A percentile compares a stretch with the other conserved stretches of the same genome.
phyloP scores from a whole-genome alignment of 2,329 filamentous ascomycete genomes.

The Colletotrichum viniferum region DNA sequence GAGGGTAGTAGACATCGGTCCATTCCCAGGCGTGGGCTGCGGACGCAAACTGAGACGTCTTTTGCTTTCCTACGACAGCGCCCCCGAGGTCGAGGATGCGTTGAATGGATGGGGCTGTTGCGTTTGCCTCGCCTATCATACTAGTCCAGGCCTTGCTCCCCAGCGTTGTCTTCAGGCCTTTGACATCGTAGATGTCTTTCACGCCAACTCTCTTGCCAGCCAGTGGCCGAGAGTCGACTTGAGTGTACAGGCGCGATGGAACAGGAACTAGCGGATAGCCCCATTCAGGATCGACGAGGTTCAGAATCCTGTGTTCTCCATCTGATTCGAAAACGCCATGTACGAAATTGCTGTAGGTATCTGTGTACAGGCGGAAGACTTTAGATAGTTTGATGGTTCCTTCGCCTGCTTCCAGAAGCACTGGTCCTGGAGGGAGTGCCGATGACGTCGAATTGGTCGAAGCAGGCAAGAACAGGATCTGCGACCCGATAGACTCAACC shows the following conservation, averaged over 20 bases:
- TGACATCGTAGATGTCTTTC: not conserved
- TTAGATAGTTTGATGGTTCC: not conserved
- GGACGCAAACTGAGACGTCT: not conserved
- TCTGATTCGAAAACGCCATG: not conserved
- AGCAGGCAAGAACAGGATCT: not conserved
- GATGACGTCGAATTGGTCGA: not conserved
- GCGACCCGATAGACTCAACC: not conserved
- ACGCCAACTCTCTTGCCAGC: not conserved
- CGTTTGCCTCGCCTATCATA: not conserved
- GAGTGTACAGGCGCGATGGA: not conserved
- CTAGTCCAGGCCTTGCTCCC: not conserved
- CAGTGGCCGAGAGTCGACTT: accelerated
- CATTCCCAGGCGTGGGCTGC: not conserved
- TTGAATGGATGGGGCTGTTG: not conserved
- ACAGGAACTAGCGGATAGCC: accelerated
- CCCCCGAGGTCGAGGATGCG: not conserved
- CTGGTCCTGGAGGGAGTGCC: not conserved
- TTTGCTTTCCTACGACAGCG: not conserved
- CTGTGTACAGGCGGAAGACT: not conserved
- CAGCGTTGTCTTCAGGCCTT: not conserved
- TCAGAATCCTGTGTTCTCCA: not conserved
- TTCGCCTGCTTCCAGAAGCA: not conserved
- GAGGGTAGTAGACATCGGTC: not conserved
- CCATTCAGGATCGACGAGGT: not conserved
- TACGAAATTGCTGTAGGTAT: not conserved